phyloP scores from a whole-genome alignment of 164 flowering plant species.

The Annona cherimola region DNA sequence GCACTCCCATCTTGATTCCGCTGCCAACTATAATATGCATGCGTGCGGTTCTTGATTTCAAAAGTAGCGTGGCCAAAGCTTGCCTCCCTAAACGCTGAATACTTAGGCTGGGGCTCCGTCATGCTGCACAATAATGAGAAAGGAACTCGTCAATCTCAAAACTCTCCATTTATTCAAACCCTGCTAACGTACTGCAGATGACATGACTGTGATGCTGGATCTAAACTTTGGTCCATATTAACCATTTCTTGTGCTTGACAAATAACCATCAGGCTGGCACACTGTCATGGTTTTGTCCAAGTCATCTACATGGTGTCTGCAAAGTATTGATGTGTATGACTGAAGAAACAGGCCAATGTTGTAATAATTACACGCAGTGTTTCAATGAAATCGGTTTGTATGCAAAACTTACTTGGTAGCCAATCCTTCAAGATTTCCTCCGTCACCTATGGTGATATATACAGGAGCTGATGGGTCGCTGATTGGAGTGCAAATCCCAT shows the following conservation, averaged over 20 bases:
- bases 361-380: too few relatives aligned
- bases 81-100: slow-evolving; percentile 79
- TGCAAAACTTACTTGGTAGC: slow-evolving; percentile 44
- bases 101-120: slow-evolving; percentile 81
- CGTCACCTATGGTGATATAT: slow-evolving; percentile 90
- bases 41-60: slow-evolving; percentile 77
- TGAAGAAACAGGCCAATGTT: neutral
- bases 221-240: neutral
- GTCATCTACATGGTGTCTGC: neutral
- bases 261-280: neutral
- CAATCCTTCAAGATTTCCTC: slow-evolving; percentile 83
- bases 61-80: slow-evolving; percentile 83
- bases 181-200: neutral
- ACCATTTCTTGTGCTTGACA: neutral
- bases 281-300: neutral
- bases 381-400: too few relatives aligned
- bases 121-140: slow-evolving; percentile 37
- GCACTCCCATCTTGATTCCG: slow-evolving; percentile 74
- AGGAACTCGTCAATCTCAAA: neutral
- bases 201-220: neutral
- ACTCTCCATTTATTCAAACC: neutral
- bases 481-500: slow-evolving; percentile 56
- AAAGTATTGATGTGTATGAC: too few relatives aligned
- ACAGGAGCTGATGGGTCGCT: slow-evolving; percentile 71
- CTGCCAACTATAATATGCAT: slow-evolving; percentile 72